Evolutionary conservation across 2,329 filamentous ascomycete genomes (phyloP), one percentile per base, ranked within the genome.

Genomic region (Teratosphaeria nubilosa): DNA sequence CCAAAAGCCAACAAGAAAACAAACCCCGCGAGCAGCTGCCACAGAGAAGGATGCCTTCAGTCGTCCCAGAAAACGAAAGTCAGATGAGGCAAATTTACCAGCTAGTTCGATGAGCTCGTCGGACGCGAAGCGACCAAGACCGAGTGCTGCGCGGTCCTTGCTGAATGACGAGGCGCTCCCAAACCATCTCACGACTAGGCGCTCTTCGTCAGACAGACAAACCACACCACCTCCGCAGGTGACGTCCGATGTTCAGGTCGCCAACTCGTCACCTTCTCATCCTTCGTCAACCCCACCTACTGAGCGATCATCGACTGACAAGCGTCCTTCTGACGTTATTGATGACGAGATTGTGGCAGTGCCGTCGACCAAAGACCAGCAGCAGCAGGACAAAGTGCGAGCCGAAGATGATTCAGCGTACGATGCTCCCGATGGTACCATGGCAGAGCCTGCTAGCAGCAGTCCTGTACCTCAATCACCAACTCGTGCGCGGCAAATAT

Each of bases 401-500:
- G 63, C 48, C 60, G 71, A 45, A 58, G 30, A 50, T 53, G 30
- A 30, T 34, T 60, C 56, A 58, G 61, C 53, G 59, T 65, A 58
- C 60, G 68, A 57, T 56, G 69, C 72, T 31, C 59, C 70, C 24
- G 76, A 75, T 59, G 72, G 73, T 20, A 77, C 74, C 1, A 71
- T 75, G 68, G 76, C 76, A 7, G 72, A 76, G 37, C 76, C 76
- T 20, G 68, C 68, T 58, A 77, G 75, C 51, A 77, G 75, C 59
- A 78, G 75, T 51, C 66, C 68, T 14, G n/a, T 10, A 30, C 51
- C 59, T 13, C 61, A 56, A 20, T 30, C 51, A 53, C 51, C 51
- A 27, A n/a, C 31, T 11, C 5, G 13, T 30, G 5, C 51, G 31
- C 51, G 1, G 20, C 22, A 30, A 27, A 22, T n/a, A 22, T 22